Evolutionary conservation across 805 yeast genomes (phyloP).

Genomic region (Wickerhamiella dianesei): DNA sequence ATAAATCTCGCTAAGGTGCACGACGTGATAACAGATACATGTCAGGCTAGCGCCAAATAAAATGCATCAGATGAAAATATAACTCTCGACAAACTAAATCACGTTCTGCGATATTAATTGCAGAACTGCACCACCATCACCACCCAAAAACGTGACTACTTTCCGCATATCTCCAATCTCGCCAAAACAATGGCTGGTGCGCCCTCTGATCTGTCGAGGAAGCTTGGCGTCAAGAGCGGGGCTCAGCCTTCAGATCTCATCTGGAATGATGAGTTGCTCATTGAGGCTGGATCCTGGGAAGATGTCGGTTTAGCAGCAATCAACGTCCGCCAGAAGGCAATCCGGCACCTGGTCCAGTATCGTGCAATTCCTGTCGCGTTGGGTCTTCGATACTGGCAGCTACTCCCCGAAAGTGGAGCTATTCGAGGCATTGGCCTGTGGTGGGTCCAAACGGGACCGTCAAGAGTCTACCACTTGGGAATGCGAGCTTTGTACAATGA

Average conservation of each 20-base stretch:
- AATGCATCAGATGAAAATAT: too few species aligned
- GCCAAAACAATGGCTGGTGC: not conserved
- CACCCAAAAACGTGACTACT: too few species aligned
- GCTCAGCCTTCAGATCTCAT: conserved; percentile 2
- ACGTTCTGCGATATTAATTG: too few species aligned
- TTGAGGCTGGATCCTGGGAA: conserved; percentile 16
- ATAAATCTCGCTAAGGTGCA: too few species aligned
- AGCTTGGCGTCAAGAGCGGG: not conserved
- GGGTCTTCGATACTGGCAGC: conserved; percentile 17
- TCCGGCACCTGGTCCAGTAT: conserved; percentile 9
- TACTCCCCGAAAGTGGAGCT: conserved; percentile 8
- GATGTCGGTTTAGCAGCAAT: conserved; percentile 16
- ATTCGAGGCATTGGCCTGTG: not conserved
- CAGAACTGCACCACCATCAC: too few species aligned
- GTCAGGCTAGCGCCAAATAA: too few species aligned
- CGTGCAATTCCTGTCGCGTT: conserved; percentile 14
- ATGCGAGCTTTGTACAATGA: not conserved
- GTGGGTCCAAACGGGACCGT: not conserved
- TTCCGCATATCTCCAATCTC: too few species aligned
- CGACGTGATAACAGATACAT: too few species aligned
- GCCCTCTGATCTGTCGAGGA: not conserved
- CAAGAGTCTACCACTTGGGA: not conserved
- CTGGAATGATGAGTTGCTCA: conserved; percentile 15
- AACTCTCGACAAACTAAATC: too few species aligned
- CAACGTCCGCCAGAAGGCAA: conserved; percentile 11